phyloP scores from a whole-genome alignment of 768 basidiomycete genomes.

The Vishniacozyma victoriae region DNA sequence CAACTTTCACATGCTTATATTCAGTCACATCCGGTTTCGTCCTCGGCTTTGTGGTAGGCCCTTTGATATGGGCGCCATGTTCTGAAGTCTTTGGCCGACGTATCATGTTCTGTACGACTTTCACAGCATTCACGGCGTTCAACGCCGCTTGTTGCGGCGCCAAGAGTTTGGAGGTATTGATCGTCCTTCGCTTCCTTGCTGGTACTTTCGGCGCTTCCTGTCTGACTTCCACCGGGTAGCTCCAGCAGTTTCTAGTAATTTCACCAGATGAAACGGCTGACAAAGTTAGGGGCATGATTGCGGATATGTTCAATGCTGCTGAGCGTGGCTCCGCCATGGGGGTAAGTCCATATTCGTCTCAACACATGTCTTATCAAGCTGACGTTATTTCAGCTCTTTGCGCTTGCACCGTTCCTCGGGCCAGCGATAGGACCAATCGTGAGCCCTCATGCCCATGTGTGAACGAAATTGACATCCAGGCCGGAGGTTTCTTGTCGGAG shows the following conservation, averaged over 20 bases:
- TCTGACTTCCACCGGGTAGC: slow-evolving; percentile 40
- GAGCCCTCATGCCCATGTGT: slow-evolving; percentile 1
- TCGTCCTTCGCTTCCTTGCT: slow-evolving; percentile 46
- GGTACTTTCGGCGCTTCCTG: slow-evolving; percentile 43
- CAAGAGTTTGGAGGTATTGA: slow-evolving; percentile 39
- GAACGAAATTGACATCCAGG: neutral
- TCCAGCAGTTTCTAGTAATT: slow-evolving; percentile 19
- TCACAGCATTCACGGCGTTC: slow-evolving; percentile 44
- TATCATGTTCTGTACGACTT: slow-evolving; percentile 43
- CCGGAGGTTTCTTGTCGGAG: slow-evolving; percentile 41
- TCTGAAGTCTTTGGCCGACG: slow-evolving; percentile 46
- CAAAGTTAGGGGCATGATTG: slow-evolving; percentile 25
- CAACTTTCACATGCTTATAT: neutral
- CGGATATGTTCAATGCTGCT: slow-evolving; percentile 34
- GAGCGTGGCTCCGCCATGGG: slow-evolving; percentile 33
- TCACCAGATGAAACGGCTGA: too few relatives aligned
- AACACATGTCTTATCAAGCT: too few relatives aligned
- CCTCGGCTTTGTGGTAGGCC: neutral
- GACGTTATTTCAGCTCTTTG: too few relatives aligned
- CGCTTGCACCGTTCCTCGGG: slow-evolving; percentile 34
- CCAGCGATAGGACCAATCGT: slow-evolving; percentile 40
- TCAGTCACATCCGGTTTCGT: neutral
- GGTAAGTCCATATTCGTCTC: too few relatives aligned
- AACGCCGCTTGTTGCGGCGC: slow-evolving; percentile 41
- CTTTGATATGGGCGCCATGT: slow-evolving; percentile 37